Conservation (phyloP, 202 grass and related monocot genomes). For the Carex sylvatica region DNA sequence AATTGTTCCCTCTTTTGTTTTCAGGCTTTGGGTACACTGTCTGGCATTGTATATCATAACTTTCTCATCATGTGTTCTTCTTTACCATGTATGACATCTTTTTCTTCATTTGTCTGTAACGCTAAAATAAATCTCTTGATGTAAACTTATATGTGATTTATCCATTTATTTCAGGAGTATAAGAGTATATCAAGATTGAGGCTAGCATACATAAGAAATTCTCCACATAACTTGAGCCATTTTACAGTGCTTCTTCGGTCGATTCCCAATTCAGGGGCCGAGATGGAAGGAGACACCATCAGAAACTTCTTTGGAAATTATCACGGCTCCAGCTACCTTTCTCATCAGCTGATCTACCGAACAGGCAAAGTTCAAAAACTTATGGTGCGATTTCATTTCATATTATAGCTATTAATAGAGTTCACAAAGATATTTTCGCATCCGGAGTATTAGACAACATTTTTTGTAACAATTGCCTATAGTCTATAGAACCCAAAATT, state of each 20-base stretch:
- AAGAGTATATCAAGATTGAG: slow-evolving; percentile 76
- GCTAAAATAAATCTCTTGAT: slow-evolving; percentile 15
- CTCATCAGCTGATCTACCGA: slow-evolving; percentile 78
- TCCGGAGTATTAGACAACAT: not conserved
- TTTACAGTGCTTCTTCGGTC: slow-evolving; percentile 83
- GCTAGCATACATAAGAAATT: slow-evolving; percentile 60
- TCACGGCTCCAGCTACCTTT: slow-evolving; percentile 92
- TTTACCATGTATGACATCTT: slow-evolving; percentile 59
- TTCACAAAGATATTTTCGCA: not conserved
- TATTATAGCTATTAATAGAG: not conserved
- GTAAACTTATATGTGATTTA: slow-evolving; percentile 24
- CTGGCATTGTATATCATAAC: slow-evolving; percentile 84
- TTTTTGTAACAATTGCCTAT: not conserved
- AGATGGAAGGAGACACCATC: slow-evolving; percentile 59
- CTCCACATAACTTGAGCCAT: slow-evolving; percentile 58
- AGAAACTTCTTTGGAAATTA: slow-evolving; percentile 89
- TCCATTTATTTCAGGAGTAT: slow-evolving; percentile 63
- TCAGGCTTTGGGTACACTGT: slow-evolving; percentile 96
- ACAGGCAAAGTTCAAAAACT: slow-evolving; percentile 66
- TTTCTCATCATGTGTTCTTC: slow-evolving; percentile 72
- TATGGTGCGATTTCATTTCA: slow-evolving; percentile 53
- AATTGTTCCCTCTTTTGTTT: slow-evolving; percentile 15
- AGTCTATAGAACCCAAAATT: not conserved
- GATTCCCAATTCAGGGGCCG: slow-evolving; percentile 56
- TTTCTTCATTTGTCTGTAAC: slow-evolving; percentile 6